These are phyloP conservation scores for Bruguiera parviflora DNA, from an alignment of 345 rosid genomes.

Conservation along the genomic window DNA sequence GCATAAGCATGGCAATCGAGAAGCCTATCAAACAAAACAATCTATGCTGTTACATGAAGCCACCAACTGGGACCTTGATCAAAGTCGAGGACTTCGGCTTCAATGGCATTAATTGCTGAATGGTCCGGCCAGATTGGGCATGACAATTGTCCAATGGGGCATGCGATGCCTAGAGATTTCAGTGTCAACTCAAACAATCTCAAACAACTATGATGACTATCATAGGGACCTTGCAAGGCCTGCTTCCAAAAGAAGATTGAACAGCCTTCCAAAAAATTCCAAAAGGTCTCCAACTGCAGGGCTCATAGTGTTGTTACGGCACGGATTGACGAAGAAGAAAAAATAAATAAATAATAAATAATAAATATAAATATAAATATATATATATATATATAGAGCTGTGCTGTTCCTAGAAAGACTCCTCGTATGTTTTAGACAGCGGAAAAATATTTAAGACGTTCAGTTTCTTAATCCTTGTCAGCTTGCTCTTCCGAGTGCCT, in stretches of 20 bases:
- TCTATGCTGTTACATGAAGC: slow-evolving; percentile 37
- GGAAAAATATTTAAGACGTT: neutral
- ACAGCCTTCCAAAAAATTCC: neutral
- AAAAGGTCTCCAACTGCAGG: slow-evolving; percentile 7
- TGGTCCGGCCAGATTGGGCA: slow-evolving; percentile 43
- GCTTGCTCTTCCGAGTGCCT: no score
- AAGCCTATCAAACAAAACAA: slow-evolving; percentile 28
- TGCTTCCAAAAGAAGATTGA: slow-evolving; percentile 42
- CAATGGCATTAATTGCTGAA: slow-evolving; percentile 42
- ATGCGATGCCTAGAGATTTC: slow-evolving; percentile 49
- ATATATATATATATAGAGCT: no score
- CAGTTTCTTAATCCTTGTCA: no score
- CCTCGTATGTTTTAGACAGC: slow-evolving; percentile 5
- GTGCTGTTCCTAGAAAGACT: slow-evolving; percentile 26
- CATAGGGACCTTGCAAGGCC: slow-evolving; percentile 45
- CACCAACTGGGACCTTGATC: slow-evolving; percentile 41
- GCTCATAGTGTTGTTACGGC: slow-evolving; percentile 48
- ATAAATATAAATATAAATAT: slow-evolving; percentile 45
- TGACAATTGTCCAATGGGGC: slow-evolving; percentile 39
- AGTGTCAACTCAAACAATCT: slow-evolving; percentile 36
- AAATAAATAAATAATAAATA: neutral
- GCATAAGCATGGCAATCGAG: slow-evolving; percentile 16
- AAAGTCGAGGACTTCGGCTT: slow-evolving; percentile 57
- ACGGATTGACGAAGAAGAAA: slow-evolving; percentile 72
- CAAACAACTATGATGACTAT: slow-evolving; percentile 30